Conservation (phyloP, 2,329 filamentous ascomycete species). For the Neonectria magnoliae region DNA sequence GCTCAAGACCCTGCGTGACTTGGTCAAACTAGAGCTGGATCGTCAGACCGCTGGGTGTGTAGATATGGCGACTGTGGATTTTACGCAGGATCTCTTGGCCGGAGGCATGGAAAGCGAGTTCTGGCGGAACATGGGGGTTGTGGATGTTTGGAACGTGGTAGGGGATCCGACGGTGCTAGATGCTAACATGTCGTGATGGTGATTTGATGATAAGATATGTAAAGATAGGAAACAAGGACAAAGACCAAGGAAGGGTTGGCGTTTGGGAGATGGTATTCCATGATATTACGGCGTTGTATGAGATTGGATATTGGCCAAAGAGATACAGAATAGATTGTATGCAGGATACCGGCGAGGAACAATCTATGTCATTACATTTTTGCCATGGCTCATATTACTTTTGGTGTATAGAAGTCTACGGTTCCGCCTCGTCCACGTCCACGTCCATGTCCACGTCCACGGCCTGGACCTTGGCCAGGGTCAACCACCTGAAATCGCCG, state of each 20-base stretch:
- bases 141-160: constrained; percentile 42
- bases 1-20: constrained; percentile 44
- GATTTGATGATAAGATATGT: neutral
- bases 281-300: constrained; percentile 2
- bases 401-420: neutral
- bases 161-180: constrained; percentile 41
- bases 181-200: constrained; percentile 20
- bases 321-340: neutral
- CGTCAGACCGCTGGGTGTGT: constrained; percentile 36
- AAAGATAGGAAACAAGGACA: neutral
- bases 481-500: constrained; percentile 63
- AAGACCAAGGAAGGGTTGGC: neutral
- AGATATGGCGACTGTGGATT: constrained; percentile 29
- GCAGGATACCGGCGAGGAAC: constrained; percentile 1
- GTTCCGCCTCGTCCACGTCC: constrained; percentile 38
- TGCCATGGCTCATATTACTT: neutral
- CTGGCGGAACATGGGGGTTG: constrained; percentile 40
- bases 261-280: neutral
- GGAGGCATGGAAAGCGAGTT: constrained; percentile 40
- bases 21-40: constrained; percentile 46
- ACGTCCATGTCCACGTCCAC: constrained; percentile 49
- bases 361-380: constrained; percentile 2
- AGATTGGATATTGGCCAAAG: neutral
- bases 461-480: constrained; percentile 59
- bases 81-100: constrained; percentile 37